phyloP scores from a whole-genome alignment of 2,329 filamentous ascomycete species.

The Thielaviopsis ethacetica region DNA sequence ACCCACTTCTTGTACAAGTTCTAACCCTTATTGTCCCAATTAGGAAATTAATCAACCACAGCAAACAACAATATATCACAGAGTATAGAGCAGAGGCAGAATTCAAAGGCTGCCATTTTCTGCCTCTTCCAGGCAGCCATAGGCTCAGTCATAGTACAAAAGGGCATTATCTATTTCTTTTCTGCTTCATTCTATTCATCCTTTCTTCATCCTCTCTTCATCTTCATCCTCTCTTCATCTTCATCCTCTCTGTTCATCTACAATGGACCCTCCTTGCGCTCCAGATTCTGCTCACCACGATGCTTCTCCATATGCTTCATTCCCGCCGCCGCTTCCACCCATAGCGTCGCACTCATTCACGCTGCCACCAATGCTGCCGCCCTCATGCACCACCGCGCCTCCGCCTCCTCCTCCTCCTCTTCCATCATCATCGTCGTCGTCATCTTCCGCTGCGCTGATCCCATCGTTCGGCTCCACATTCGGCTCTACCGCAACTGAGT shows the following conservation, averaged over 20 bases:
- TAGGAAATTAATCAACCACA: background rate
- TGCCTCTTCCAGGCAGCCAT: background rate
- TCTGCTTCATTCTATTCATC: background rate
- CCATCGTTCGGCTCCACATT: background rate
- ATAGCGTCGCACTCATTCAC: background rate
- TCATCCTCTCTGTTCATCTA: no score
- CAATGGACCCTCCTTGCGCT: no score
- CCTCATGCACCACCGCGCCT: no score
- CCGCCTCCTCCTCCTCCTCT: no score
- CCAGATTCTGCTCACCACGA: no score
- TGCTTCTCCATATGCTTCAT: no score
- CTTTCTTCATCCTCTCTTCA: no score
- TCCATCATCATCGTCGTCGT: background rate
- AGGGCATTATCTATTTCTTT: background rate
- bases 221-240: no score
- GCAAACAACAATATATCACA: no score
- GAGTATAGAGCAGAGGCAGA: background rate
- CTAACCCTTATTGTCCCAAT: background rate
- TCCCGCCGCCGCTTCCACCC: no score
- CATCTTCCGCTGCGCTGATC: background rate
- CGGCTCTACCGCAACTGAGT: no score
- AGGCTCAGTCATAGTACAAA: background rate
- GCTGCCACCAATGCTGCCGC: background rate
- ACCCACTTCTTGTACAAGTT: background rate
- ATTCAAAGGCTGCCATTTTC: background rate